Evolutionary conservation across 768 basidiomycete genomes (phyloP).

Genomic region (Russula griseocarnosa): DNA sequence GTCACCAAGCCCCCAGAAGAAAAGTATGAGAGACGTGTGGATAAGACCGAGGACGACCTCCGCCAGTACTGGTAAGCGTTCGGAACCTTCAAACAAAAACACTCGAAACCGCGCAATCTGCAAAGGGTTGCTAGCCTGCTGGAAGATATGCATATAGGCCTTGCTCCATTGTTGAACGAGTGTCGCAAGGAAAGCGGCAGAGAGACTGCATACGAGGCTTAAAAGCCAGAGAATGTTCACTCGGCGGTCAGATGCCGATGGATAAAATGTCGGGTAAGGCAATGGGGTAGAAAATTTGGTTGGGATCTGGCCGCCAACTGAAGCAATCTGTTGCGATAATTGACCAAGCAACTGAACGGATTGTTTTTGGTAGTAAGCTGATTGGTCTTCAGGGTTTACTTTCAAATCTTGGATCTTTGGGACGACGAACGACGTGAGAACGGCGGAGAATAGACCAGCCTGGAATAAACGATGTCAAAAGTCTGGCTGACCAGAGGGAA

Average conservation of each 20-base stretch:
- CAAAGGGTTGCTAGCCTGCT: not conserved
- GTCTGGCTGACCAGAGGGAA: not conserved
- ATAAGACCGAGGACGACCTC: not conserved
- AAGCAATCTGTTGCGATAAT: slow-evolving; percentile 9
- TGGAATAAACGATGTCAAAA: not conserved
- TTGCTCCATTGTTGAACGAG: slow-evolving; percentile 11
- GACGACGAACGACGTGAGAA: slow-evolving; percentile 4
- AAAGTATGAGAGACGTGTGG: not conserved
- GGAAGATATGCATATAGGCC: not conserved
- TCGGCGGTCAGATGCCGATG: not conserved
- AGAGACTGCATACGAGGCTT: slow-evolving; percentile 7
- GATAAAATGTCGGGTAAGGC: not conserved
- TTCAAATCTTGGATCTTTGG: not conserved
- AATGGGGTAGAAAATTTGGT: not conserved
- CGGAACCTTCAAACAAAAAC: not conserved
- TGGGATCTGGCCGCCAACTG: not conserved
- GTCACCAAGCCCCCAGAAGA: slow-evolving; percentile 2
- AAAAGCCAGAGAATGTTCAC: slow-evolving; percentile 1
- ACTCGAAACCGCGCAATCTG: not conserved
- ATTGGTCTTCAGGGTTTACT: not conserved
- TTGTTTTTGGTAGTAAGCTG: not conserved
- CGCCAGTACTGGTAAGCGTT: not conserved
- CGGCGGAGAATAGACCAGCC: slow-evolving; percentile 14
- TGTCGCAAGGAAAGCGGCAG: not conserved
- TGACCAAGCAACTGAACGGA: not conserved